phyloP scores from a whole-genome alignment of 352 stramenopile species.

The Peronospora tabacina region DNA sequence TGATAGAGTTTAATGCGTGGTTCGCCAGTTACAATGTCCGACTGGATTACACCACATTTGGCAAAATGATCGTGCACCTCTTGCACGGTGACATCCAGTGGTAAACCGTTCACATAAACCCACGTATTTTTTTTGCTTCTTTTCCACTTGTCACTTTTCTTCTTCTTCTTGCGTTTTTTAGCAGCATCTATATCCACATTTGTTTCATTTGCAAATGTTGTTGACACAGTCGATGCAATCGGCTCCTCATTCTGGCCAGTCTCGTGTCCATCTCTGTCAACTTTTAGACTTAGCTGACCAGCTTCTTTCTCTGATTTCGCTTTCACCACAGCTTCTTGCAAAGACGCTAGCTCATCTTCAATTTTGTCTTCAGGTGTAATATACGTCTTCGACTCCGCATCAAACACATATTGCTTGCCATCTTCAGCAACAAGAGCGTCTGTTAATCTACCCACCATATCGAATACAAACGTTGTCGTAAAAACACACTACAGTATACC shows the following conservation, averaged over 20 bases:
- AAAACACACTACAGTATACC: neutral
- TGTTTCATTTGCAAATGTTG: neutral
- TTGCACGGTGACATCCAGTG: slow-evolving; percentile 86
- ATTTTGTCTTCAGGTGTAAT: slow-evolving; percentile 70
- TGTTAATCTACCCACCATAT: slow-evolving; percentile 29
- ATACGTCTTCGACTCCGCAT: slow-evolving; percentile 55
- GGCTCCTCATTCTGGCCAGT: neutral
- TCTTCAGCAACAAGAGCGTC: slow-evolving; percentile 56
- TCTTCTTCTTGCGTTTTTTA: slow-evolving; percentile 66
- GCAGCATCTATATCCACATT: slow-evolving; percentile 13
- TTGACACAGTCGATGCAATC: neutral
- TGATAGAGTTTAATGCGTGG: slow-evolving; percentile 95
- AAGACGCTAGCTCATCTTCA: slow-evolving; percentile 52
- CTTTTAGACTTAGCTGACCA: slow-evolving; percentile 15
- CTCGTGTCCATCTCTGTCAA: slow-evolving; percentile 24
- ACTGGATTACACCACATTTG: slow-evolving; percentile 92
- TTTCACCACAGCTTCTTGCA: slow-evolving; percentile 42
- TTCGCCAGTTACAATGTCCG: slow-evolving; percentile 88
- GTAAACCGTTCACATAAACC: slow-evolving; percentile 94
- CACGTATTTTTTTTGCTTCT: slow-evolving; percentile 87
- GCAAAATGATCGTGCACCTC: slow-evolving; percentile 91
- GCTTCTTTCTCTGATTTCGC: slow-evolving; percentile 7
- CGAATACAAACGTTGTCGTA: too few relatives aligned
- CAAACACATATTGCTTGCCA: slow-evolving; percentile 63
- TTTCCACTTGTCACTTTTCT: slow-evolving; percentile 78